Evolutionary conservation across 106 monocot species (phyloP), one percentile per base, ranked within the genome.

Genomic region (Alisma plantagoaquatica): DNA sequence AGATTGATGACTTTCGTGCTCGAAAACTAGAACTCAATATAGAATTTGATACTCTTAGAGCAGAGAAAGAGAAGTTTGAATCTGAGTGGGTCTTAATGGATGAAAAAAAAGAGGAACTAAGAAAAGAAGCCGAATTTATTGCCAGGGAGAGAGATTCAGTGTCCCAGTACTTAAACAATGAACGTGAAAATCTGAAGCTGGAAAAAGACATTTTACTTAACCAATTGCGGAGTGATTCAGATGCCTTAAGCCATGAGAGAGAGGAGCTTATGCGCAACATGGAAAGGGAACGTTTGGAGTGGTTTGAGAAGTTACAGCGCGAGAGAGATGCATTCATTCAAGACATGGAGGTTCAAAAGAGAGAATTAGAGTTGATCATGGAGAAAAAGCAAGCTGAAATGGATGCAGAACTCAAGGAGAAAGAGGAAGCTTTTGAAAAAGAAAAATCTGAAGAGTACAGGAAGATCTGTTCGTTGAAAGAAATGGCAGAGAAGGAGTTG

Each of bases 21-120:
- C 80, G 84, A 53, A 75, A 71, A 31, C 46, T 54, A 52, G 88
- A 84, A 57, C 67, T 96, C 59, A 32, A 58, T 53, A 49, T 33
- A 54, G 78, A 74, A 58, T 68, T 71, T 23, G 84, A 89, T 31
- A 75, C 53, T 31, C 35, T 96, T 25, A 81, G 50, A 55, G 57
- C 78, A 49, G 96, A 96, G 56, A 96, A 84, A 32, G 96, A 96
- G 51, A 84, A 83, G 42, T 96, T 96, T 51, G 96, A 96, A 75
- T 73, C 35, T 26, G 84, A 88, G 19, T 96, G 96, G 96, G 89
- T 88, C 31, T 31, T 84, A 27, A 73, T 89, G 68, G 96, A 96
- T 58, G 88, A 84, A 46, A 96, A 84, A 72, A 84, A 70, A 49
- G 76, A 68, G 23, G 77, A 78, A 35, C 43, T 96, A 29, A 42